These are phyloP conservation scores for Phytomonas francai DNA, from an alignment of 208 protist species.

Conservation along the genomic window DNA sequence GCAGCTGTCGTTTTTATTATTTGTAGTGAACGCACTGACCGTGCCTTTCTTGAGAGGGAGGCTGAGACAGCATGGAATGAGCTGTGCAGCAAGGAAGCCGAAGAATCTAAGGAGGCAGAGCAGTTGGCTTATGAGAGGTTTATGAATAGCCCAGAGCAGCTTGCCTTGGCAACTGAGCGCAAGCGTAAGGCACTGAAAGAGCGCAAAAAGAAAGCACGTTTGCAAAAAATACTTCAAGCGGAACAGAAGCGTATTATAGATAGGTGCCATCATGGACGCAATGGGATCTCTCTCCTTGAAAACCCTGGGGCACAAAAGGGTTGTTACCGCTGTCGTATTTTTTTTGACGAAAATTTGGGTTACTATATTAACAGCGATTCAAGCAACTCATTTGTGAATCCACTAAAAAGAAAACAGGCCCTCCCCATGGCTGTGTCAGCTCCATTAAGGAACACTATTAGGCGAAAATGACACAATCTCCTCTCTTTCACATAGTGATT, in stretches of 20 bases:
- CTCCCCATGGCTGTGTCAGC: neutral
- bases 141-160: slow-evolving; percentile 71
- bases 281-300: slow-evolving; percentile 49
- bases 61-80: slow-evolving; percentile 20
- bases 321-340: slow-evolving; percentile 57
- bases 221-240: slow-evolving; percentile 25
- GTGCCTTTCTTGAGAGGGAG: slow-evolving; percentile 16
- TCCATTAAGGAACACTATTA: neutral
- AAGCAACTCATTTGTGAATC: neutral
- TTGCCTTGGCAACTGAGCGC: slow-evolving; percentile 40
- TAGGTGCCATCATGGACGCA: slow-evolving; percentile 51
- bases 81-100: slow-evolving; percentile 16
- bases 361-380: slow-evolving; percentile 57
- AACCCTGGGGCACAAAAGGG: slow-evolving; percentile 28
- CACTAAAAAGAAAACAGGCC: neutral
- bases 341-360: slow-evolving; percentile 51
- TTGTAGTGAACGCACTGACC: slow-evolving; percentile 25
- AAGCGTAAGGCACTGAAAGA: slow-evolving; percentile 29
- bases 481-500: neutral
- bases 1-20: slow-evolving; percentile 53
- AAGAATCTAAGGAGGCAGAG: slow-evolving; percentile 33
- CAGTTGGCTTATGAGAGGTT: slow-evolving; percentile 52
- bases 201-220: slow-evolving; percentile 18
- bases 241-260: slow-evolving; percentile 51
- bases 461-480: neutral